A percentile compares a stretch with the other conserved stretches of the same genome.
Conservation (phyloP, 352 stramenopile genomes). For the Aphanomyces euteiches region DNA sequence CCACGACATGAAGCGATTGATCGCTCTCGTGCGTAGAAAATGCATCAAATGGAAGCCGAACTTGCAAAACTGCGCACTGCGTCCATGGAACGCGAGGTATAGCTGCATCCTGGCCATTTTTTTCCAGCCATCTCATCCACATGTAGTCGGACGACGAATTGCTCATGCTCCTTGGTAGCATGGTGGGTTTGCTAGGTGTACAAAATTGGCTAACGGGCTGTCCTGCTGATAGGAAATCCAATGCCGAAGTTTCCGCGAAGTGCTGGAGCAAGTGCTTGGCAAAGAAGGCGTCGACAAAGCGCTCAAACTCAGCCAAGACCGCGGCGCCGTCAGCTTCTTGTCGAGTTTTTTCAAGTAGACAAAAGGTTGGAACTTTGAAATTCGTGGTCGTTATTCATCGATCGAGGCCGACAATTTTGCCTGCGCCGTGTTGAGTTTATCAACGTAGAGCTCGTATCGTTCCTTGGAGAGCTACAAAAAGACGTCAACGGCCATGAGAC, state of each 20-base stretch:
- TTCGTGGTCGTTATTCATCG: neutral
- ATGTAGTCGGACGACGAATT: conserved; percentile 2
- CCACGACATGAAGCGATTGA: neutral
- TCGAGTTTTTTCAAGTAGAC: conserved; percentile 4
- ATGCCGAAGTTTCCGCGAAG: conserved; percentile 23
- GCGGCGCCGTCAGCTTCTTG: conserved; percentile 9
- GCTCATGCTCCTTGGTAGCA: conserved; percentile 15
- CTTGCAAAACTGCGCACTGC: neutral
- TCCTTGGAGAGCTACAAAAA: conserved; percentile 46
- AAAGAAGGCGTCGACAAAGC: conserved; percentile 21
- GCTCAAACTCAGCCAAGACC: conserved; percentile 18
- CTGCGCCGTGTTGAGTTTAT: conserved; percentile 32
- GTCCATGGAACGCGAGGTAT: neutral
- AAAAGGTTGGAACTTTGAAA: neutral
- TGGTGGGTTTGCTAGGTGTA: neutral
- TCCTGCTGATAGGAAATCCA: conserved; percentile 14
- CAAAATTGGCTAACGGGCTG: neutral
- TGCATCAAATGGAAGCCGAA: conserved; percentile 12
- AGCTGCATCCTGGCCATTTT: neutral
- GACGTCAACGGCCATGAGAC: no score
- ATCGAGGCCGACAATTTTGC: neutral
- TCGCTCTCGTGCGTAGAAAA: conserved; percentile 1
- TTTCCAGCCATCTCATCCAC: neutral
- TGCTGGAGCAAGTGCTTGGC: conserved; percentile 12
- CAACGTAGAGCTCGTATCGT: conserved; percentile 68